Conservation (phyloP, 1,284 basidiomycete species). For the Jaminaea rosea region DNA sequence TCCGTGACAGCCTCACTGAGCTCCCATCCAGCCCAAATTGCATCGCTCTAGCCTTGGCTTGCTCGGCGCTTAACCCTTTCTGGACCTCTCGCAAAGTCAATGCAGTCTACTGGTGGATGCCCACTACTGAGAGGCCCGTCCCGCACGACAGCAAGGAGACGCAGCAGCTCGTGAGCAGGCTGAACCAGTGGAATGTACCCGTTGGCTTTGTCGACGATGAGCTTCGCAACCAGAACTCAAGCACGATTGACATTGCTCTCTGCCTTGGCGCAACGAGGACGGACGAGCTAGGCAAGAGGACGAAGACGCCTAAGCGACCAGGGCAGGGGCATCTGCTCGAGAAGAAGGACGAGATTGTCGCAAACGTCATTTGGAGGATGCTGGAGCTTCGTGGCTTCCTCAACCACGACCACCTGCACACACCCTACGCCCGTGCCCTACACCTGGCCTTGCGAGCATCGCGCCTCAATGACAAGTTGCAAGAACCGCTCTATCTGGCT, state of each 20-base stretch:
- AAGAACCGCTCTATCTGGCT: slow-evolving; percentile 83
- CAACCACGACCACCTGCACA: slow-evolving; percentile 74
- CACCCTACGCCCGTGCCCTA: slow-evolving; percentile 74
- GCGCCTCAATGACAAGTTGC: slow-evolving; percentile 92
- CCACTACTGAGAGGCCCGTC: slow-evolving; percentile 19
- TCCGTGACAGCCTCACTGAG: slow-evolving; percentile 91
- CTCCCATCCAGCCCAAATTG: slow-evolving; percentile 77
- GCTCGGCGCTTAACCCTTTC: slow-evolving; percentile 35
- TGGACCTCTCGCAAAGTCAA: slow-evolving; percentile 38
- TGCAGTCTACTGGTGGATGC: slow-evolving; percentile 39
- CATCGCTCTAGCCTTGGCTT: slow-evolving; percentile 57
- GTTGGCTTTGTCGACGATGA: slow-evolving; percentile 84
- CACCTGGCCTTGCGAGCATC: slow-evolving; percentile 66
- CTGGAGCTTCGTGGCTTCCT: slow-evolving; percentile 92
- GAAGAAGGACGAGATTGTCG: slow-evolving; percentile 96
- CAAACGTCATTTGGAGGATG: slow-evolving; percentile 97
- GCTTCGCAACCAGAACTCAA: slow-evolving; percentile 84
- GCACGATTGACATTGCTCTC: slow-evolving; percentile 93
- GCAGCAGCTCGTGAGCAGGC: slow-evolving; percentile 73
- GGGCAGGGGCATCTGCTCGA: slow-evolving; percentile 54
- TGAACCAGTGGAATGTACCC: slow-evolving; percentile 84
- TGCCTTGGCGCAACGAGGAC: slow-evolving; percentile 75
- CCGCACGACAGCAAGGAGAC: slow-evolving; percentile 59
- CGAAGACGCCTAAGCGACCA: slow-evolving; percentile 21
- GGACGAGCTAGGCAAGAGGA: slow-evolving; percentile 29